A percentile compares a stretch with the other conserved stretches of the same genome.
Evolutionary conservation across 768 basidiomycete genomes (phyloP).

Genomic region (Podaxis pistillaris): DNA sequence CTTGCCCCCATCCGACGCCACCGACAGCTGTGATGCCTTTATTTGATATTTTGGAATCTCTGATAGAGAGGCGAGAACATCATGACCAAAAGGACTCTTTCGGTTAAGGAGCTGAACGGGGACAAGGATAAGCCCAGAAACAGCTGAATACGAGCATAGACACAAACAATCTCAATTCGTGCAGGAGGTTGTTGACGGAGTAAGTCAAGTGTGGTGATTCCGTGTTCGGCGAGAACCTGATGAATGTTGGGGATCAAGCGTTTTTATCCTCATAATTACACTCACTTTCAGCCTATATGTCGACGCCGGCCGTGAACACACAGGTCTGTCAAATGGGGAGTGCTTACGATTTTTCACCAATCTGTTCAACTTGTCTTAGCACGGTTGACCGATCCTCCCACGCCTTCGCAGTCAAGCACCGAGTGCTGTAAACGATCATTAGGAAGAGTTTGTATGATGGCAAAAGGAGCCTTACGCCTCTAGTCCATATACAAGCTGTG

Average conservation of each 20-base stretch:
- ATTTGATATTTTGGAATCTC: conserved; percentile 69
- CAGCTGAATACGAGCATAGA: not conserved
- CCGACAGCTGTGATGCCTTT: conserved; percentile 43
- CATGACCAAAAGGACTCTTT: conserved; percentile 69
- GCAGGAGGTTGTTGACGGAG: conserved; percentile 56
- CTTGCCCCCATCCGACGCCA: conserved; percentile 43
- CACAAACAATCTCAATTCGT: conserved; percentile 60
- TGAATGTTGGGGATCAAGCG: not conserved
- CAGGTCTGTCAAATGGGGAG: not conserved
- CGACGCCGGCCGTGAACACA: not conserved
- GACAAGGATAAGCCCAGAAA: not conserved
- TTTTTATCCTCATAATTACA: not conserved
- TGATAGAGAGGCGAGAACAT: conserved; percentile 56
- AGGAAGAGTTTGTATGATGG: not conserved
- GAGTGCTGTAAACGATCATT: conserved; percentile 42
- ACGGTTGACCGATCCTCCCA: conserved; percentile 91
- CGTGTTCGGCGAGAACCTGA: conserved; percentile 73
- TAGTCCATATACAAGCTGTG: conserved; percentile 67
- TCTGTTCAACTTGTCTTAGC: conserved; percentile 82
- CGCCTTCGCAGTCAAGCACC: conserved; percentile 78
- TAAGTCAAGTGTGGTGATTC: conserved; percentile 59
- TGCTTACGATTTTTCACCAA: conserved; percentile 89
- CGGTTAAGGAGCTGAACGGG: conserved; percentile 65
- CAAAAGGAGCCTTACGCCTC: conserved; percentile 60
- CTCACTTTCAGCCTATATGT: conserved; percentile 32